Conservation (phyloP, 768 basidiomycete genomes). For the Cyathus striatus region DNA sequence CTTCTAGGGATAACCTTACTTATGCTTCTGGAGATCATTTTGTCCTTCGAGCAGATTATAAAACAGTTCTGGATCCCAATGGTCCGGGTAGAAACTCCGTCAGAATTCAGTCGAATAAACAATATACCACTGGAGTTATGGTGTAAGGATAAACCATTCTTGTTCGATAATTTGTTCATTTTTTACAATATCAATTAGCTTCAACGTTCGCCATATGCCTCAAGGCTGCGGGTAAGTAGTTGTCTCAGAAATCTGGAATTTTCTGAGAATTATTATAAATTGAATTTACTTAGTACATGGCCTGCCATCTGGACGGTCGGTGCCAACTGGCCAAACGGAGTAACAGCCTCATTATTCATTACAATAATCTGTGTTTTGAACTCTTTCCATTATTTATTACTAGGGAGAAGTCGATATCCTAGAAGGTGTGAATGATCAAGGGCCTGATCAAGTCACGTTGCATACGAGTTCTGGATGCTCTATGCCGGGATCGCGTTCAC, state of each 20-base stretch:
- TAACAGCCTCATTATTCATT: constrained; percentile 2
- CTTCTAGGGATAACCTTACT: constrained; percentile 50
- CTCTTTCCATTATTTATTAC: background rate
- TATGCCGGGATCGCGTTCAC: constrained; percentile 38
- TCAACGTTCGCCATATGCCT: constrained; percentile 57
- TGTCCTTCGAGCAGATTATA: constrained; percentile 51
- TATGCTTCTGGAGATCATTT: constrained; percentile 48
- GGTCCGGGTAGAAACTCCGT: constrained; percentile 58
- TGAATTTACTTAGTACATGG: constrained; percentile 30
- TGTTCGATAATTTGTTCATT: constrained; percentile 1
- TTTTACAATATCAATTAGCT: constrained; percentile 23
- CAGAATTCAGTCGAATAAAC: constrained; percentile 46
- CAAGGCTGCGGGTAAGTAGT: constrained; percentile 50
- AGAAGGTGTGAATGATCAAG: constrained; percentile 54
- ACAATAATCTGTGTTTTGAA: background rate
- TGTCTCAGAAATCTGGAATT: no score
- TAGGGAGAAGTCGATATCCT: constrained; percentile 51
- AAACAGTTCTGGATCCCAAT: constrained; percentile 35
- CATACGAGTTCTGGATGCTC: constrained; percentile 55
- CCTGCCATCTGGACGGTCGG: constrained; percentile 58
- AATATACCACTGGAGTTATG: constrained; percentile 47
- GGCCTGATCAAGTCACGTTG: constrained; percentile 46
- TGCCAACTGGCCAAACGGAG: constrained; percentile 41
- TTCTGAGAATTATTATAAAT: background rate
- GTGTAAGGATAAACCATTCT: constrained; percentile 44